phyloP scores from a whole-genome alignment of 257 asterid species.

The Solanum commersonii region DNA sequence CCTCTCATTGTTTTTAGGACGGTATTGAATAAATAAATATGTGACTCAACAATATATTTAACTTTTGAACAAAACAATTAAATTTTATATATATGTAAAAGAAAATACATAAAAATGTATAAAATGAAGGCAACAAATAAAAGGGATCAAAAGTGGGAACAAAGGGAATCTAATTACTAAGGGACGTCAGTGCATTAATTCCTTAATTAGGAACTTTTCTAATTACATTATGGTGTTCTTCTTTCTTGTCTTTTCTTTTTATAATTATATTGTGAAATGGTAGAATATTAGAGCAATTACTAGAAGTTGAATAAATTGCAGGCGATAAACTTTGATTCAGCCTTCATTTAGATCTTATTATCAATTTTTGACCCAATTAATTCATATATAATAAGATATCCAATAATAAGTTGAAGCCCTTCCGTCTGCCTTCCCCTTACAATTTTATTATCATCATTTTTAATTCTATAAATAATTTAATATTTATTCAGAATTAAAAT shows the following conservation, averaged over 20 bases:
- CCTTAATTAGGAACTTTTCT: background rate
- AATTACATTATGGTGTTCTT: background rate
- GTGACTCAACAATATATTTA: background rate
- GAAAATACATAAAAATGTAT: background rate
- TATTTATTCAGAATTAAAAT: background rate
- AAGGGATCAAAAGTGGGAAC: background rate
- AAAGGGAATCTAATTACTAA: background rate
- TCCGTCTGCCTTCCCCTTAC: background rate
- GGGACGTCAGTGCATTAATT: background rate
- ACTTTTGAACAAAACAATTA: background rate
- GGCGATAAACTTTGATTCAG: background rate
- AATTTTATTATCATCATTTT: background rate
- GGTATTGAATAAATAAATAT: background rate
- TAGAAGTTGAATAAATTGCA: background rate
- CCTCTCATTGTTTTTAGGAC: background rate
- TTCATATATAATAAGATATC: background rate
- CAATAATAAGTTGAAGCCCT: background rate
- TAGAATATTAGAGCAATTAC: background rate
- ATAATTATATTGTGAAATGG: background rate
- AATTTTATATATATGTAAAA: background rate
- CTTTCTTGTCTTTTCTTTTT: background rate
- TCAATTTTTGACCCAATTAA: too few species aligned
- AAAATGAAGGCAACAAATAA: background rate
- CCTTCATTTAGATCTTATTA: background rate
- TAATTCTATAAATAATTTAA: too few species aligned